A percentile compares a stretch with the other conserved stretches of the same genome.
These are phyloP conservation scores for Termitomyces bulborhizus DNA, from an alignment of 768 basidiomycete genomes.

Conservation along the genomic window DNA sequence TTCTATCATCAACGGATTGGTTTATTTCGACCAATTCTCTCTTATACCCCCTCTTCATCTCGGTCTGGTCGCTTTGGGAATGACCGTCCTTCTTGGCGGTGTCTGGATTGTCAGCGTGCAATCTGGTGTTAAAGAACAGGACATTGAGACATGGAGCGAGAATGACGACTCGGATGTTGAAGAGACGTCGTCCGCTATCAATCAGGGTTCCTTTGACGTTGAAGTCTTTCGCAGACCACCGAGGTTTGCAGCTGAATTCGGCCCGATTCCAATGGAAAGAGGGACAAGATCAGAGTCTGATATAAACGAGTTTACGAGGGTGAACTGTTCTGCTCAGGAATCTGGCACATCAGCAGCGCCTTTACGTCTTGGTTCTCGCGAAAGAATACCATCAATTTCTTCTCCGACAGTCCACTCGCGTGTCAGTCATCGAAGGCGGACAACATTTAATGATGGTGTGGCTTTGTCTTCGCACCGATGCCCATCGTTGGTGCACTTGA, in stretches of 20 bases:
- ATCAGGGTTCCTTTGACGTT: conserved; percentile 8
- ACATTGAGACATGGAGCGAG: conserved; percentile 43
- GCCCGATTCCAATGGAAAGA: conserved; percentile 23
- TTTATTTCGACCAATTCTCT: conserved; percentile 85
- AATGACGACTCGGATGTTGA: conserved; percentile 28
- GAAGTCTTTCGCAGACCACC: background rate
- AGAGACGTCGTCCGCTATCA: conserved; percentile 19
- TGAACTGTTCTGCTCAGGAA: background rate
- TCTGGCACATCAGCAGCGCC: background rate
- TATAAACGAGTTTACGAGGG: conserved; percentile 11
- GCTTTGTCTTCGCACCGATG: background rate
- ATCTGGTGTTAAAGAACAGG: conserved; percentile 46
- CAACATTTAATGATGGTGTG: conserved; percentile 5
- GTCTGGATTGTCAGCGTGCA: conserved; percentile 89
- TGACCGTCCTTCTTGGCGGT: conserved; percentile 71
- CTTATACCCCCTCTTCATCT: conserved; percentile 66
- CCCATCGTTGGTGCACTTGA: conserved; percentile 26
- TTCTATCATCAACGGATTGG: conserved; percentile 83
- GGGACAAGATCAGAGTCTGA: conserved; percentile 26
- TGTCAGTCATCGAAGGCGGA: conserved; percentile 6
- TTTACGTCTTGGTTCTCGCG: background rate
- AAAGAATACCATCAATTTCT: background rate
- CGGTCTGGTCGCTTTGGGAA: conserved; percentile 71
- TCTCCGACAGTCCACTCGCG: background rate
- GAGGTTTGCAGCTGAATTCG: conserved; percentile 6